Conservation (phyloP, 345 rosid species). For the Pugionium dolabratum region DNA sequence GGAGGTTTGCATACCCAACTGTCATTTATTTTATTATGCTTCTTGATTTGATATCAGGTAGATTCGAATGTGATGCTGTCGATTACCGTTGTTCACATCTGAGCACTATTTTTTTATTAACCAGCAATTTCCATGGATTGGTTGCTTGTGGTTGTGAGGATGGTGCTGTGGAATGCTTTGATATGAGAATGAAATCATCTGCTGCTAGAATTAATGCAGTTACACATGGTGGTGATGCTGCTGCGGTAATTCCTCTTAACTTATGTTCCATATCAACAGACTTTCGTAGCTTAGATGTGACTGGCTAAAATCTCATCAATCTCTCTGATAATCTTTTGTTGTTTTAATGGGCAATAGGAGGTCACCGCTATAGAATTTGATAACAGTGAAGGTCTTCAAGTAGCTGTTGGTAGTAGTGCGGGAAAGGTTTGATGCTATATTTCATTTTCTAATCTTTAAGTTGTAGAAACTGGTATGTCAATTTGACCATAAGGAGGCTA, state of each 20-base stretch:
- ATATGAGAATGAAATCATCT: conserved; percentile 76
- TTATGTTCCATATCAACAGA: conserved; percentile 23
- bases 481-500: neutral
- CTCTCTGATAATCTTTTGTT: conserved; percentile 3
- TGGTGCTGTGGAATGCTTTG: conserved; percentile 95
- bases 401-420: conserved; percentile 87
- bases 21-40: neutral
- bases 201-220: conserved; percentile 83
- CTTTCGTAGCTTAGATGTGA: conserved; percentile 5
- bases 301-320: neutral
- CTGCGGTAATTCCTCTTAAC: conserved; percentile 49
- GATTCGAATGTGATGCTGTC: neutral
- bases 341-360: conserved; percentile 52
- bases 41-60: neutral
- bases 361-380: conserved; percentile 89
- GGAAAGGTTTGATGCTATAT: conserved; percentile 71
- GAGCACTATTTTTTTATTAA: conserved; percentile 30
- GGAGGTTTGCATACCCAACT: conserved; percentile 57
- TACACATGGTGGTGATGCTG: conserved; percentile 69
- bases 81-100: conserved; percentile 28
- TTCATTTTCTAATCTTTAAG: neutral
- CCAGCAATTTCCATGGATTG: conserved; percentile 83
- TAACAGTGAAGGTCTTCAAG: conserved; percentile 69
- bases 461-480: neutral
- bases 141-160: conserved; percentile 99